Percentiles rank a stretch among this genome's conserved stretches.
Conservation (phyloP, 2,329 filamentous ascomycete species). For the Sporothrix sp. region DNA sequence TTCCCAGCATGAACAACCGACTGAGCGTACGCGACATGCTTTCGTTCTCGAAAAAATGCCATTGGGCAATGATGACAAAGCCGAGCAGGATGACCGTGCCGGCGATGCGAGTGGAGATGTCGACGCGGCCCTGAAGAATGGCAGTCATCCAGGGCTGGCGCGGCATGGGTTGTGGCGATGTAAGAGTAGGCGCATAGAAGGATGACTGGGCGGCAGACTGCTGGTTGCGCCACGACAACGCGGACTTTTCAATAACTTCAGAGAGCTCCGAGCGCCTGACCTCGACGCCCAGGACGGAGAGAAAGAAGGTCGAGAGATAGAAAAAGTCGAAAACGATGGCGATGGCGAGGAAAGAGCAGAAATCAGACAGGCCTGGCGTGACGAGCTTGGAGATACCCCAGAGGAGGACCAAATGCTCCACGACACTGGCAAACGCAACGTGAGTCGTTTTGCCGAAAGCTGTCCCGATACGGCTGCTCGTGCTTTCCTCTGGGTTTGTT, state of each 20-base stretch:
- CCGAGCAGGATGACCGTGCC: slow-evolving; percentile 64
- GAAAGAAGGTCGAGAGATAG: slow-evolving; percentile 70
- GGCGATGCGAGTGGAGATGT: slow-evolving; percentile 63
- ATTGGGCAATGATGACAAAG: slow-evolving; percentile 64
- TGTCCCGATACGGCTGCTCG: slow-evolving; percentile 59
- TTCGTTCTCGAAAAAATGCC: slow-evolving; percentile 63
- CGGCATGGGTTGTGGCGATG: slow-evolving; percentile 14
- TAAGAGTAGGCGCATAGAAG: slow-evolving; percentile 13
- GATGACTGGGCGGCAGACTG: not conserved
- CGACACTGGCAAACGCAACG: slow-evolving; percentile 55
- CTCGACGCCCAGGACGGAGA: slow-evolving; percentile 70
- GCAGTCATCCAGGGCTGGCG: slow-evolving; percentile 50
- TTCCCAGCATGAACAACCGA: slow-evolving; percentile 20
- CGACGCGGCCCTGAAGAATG: slow-evolving; percentile 53
- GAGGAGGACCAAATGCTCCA: slow-evolving; percentile 59
- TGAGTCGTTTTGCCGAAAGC: slow-evolving; percentile 66
- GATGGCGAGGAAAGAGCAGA: slow-evolving; percentile 66
- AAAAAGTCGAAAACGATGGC: slow-evolving; percentile 69
- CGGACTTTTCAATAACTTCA: slow-evolving; percentile 55
- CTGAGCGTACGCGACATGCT: slow-evolving; percentile 31
- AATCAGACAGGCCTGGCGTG: slow-evolving; percentile 54
- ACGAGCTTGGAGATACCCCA: slow-evolving; percentile 56
- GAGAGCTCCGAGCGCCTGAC: slow-evolving; percentile 66
- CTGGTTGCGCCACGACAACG: slow-evolving; percentile 30
- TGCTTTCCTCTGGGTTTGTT: slow-evolving; percentile 58